Base-by-base conservation (phyloP, 768 basidiomycete genomes). In the Crassisporium funariophilum region DNA sequence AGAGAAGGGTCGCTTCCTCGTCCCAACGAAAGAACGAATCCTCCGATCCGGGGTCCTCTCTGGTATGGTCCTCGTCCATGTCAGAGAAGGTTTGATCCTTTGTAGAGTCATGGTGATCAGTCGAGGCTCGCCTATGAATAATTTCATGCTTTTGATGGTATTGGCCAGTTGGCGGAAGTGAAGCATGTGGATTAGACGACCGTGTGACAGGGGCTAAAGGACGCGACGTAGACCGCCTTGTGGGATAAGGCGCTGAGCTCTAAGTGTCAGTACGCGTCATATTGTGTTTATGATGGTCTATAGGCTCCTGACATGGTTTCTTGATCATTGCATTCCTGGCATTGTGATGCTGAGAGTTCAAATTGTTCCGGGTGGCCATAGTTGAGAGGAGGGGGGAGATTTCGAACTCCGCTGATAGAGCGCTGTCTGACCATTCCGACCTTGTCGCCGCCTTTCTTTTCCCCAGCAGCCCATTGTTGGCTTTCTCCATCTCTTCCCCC, bases 1-100 rank as follows among this genome's bases (percentile, higher is more conserved):
- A 70, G n/a, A 78, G 68, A 24, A 82, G 67, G 2, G 78, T 78
- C n/a, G 59, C 62, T 55, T 79, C 78, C 50, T 78, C 75, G 29
- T 80, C 73, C 78, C 78, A 82, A 23, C 63, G 59, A 56, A 78
- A 79, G 17, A 64, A 53, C 16, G 61, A 58, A 46, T 62, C 57
- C 33, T 70, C 65, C 46, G 58, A 55, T 13, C 66, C 66, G 17
- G 57, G 50, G 10, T 61, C 57, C 31, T 54, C 51, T 8, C 55
- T 38, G 35, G 61, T 49, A 23, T 52, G 24, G 23, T 54, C 58
- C 19, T 42, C 5, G 29, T 31, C 29, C 10, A 31, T 11, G 11
- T 31, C n/a, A n/a, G n/a, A 31, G 10, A 22, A 17, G 35, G 22
- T 15, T 25, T 39, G 25, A 41, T 47, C 40, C 44, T 49, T 35